Evolutionary conservation across 2,329 filamentous ascomycete species (phyloP), one percentile per base, ranked within the genome.

Genomic region (Trichophyton schoenleinii): DNA sequence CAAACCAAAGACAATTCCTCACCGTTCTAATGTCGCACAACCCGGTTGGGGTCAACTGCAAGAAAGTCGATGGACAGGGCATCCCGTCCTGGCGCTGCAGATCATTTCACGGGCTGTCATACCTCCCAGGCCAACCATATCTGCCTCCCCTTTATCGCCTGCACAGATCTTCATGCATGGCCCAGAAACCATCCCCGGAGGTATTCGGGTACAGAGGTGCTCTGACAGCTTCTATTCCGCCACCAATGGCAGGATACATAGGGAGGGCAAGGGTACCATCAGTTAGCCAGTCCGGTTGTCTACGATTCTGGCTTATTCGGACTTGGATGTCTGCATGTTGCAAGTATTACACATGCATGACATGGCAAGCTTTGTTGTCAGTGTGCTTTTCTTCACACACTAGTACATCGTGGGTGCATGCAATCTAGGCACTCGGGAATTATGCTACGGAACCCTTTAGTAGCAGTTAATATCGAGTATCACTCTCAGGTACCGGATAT

Each of bases 141-240:
- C 20, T 6, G 46, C 8, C 25, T 52, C 52, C 28, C 18, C 3
- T 18, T 34, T 18, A 15, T 38, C n/a, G 18, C 28, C 5, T 36
- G 31, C 52, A 55, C 18, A 36, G 52, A 55, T 55, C 52, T 55
- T 53, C 48, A 28, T 55, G 28, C 52, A 55, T 55, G 41, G 41
- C 28, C 13, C 52, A 31, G 25, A 36, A 55, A 4, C 18, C 52
- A 36, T 36, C 15, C 28, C 52, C 52, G 46, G 46, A 55, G 34
- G 31, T 11, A 5, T 38, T n/a, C 13, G n/a, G 49, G 18, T 55
- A 34, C 18, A 13, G 34, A 38, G 3, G 6, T 36, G 8, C n/a
- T 18, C 13, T 55, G 52, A 20, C 13, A 31, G 8, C 28, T 31
- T 18, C 49, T 13, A 25, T 15, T 53, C 22, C 9, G 28, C 31